Conservation (phyloP, 257 asterid species). For the Handroanthus guayacan region DNA sequence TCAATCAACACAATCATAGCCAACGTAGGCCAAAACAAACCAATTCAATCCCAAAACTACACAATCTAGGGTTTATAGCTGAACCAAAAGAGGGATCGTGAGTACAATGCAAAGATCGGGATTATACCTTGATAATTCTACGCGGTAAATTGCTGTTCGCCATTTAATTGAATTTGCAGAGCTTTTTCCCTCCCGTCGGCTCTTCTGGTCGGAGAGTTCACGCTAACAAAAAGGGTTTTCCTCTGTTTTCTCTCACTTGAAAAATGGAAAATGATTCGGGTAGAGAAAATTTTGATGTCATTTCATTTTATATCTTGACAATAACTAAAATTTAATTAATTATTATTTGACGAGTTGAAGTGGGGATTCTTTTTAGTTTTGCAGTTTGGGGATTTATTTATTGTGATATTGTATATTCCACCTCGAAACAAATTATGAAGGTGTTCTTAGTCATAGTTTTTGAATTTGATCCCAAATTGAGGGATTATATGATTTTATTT, state of each 20-base stretch:
- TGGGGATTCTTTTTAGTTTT: background rate
- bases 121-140: conserved; percentile 69
- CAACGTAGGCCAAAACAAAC: conserved; percentile 18
- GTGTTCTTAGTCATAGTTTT: background rate
- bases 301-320: background rate
- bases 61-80: conserved; percentile 38
- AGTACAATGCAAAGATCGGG: conserved; percentile 53
- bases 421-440: background rate
- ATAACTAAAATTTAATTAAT: background rate
- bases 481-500: too few species aligned
- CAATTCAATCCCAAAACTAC: conserved; percentile 25
- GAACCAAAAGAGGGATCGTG: conserved; percentile 58
- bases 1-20: conserved; percentile 30
- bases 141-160: conserved; percentile 63
- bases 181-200: conserved; percentile 10
- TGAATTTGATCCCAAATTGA: background rate
- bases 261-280: conserved; percentile 33
- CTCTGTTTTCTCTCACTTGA: conserved; percentile 44
- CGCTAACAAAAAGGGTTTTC: conserved; percentile 49
- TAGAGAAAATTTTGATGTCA: conserved; percentile 15
- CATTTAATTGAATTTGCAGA: conserved; percentile 51
- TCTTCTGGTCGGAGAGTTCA: conserved; percentile 50
- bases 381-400: conserved; percentile 21
- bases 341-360: background rate
- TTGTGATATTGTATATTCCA: conserved; percentile 11